These are phyloP conservation scores for Annona squamosa DNA, from an alignment of 164 flowering plant genomes.

Conservation along the genomic window DNA sequence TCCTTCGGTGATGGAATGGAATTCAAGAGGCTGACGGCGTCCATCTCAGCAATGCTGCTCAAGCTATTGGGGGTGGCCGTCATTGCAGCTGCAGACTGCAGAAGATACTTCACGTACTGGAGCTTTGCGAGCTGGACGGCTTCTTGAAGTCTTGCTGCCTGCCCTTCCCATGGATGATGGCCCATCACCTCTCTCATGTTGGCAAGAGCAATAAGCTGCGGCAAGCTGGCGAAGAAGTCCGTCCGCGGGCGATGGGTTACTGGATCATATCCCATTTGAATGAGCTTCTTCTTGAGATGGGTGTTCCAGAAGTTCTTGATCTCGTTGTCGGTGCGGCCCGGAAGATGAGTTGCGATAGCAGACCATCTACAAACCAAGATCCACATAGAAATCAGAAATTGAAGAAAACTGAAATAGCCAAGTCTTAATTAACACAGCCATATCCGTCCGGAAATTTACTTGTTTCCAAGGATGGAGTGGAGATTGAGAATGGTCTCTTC, in stretches of 20 bases:
- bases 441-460: constrained; percentile 23
- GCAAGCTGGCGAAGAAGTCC: constrained; percentile 55
- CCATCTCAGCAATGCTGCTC: constrained; percentile 26
- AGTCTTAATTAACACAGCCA: background rate
- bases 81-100: constrained; percentile 30
- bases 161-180: constrained; percentile 39
- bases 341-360: constrained; percentile 68
- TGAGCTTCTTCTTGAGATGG: constrained; percentile 70
- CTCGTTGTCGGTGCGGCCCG: constrained; percentile 74
- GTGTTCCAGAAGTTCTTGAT: constrained; percentile 86
- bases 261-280: constrained; percentile 74
- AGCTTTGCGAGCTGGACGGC: constrained; percentile 48
- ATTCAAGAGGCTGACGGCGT: constrained; percentile 22
- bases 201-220: constrained; percentile 57
- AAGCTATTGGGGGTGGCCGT: constrained; percentile 9
- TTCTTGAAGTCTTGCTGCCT: constrained; percentile 52
- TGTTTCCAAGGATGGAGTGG: constrained; percentile 69
- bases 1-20: constrained; percentile 1
- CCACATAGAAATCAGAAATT: background rate
- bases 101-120: constrained; percentile 55
- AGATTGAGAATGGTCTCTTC: constrained; percentile 64
- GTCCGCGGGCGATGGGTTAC: constrained; percentile 71
- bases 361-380: constrained; percentile 49
- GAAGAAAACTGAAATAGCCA: background rate
- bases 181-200: constrained; percentile 45